These are phyloP conservation scores for Tuber umbilicatum DNA, from an alignment of 495 filamentous ascomycete species.

Conservation along the genomic window DNA sequence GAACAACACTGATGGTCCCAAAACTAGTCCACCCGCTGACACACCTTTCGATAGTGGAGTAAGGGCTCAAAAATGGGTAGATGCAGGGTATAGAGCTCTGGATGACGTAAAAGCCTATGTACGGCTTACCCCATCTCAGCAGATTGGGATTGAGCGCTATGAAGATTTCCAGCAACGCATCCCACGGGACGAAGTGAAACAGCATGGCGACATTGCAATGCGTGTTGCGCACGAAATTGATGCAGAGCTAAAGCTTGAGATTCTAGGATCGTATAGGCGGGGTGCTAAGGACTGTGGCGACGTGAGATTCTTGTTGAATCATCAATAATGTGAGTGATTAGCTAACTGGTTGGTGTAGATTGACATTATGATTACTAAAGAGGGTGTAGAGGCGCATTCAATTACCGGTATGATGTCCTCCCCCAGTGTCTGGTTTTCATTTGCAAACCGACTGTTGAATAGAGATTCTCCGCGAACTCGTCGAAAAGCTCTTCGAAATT, in stretches of 20 bases:
- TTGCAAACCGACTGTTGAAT: background rate
- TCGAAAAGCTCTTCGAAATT: slow-evolving; percentile 54
- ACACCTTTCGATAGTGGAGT: slow-evolving; percentile 33
- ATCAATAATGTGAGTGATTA: background rate
- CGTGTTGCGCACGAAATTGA: slow-evolving; percentile 58
- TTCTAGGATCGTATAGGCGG: slow-evolving; percentile 74
- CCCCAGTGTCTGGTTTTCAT: background rate
- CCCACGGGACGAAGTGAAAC: slow-evolving; percentile 67
- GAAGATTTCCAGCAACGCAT: slow-evolving; percentile 79
- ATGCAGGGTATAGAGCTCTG: slow-evolving; percentile 67
- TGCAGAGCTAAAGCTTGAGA: slow-evolving; percentile 46
- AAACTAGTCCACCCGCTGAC: background rate
- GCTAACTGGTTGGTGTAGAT: slow-evolving; percentile 53
- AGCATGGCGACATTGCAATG: slow-evolving; percentile 62
- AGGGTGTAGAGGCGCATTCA: slow-evolving; percentile 14
- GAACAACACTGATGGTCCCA: background rate
- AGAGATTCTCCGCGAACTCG: slow-evolving; percentile 48
- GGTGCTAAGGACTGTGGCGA: slow-evolving; percentile 40
- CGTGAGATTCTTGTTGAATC: slow-evolving; percentile 1
- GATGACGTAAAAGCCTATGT: slow-evolving; percentile 62
- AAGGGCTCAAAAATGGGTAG: slow-evolving; percentile 70
- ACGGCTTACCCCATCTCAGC: slow-evolving; percentile 64
- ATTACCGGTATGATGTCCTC: slow-evolving; percentile 13
- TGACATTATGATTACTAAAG: slow-evolving; percentile 76
- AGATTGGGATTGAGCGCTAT: slow-evolving; percentile 72